Conservation (phyloP, 805 yeast species). For the Gaillardinia entomophila region DNA sequence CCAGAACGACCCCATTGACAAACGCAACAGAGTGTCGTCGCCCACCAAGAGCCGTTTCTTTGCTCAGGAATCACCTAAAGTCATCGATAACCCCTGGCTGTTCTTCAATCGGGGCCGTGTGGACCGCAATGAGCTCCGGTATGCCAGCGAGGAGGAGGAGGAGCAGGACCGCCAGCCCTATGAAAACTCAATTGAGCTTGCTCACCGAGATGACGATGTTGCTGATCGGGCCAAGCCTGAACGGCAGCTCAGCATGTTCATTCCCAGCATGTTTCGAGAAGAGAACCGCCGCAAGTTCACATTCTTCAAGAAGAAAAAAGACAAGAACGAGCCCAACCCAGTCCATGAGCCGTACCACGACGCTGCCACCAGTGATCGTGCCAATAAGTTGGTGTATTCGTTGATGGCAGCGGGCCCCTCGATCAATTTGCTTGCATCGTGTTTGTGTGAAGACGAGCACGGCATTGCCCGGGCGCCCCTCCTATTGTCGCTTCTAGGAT, state of each 20-base stretch:
- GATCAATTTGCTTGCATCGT: slow-evolving; percentile 66
- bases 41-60: not conserved
- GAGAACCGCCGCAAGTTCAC: slow-evolving; percentile 12
- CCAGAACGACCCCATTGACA: too few species aligned
- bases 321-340: slow-evolving; percentile 12
- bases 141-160: slow-evolving; percentile 24
- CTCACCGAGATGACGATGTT: too few species aligned
- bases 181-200: not conserved
- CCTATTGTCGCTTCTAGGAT: slow-evolving; percentile 64
- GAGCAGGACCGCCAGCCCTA: slow-evolving; percentile 10
- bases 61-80: slow-evolving; percentile 15
- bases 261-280: not conserved
- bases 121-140: slow-evolving; percentile 30
- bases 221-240: not conserved
- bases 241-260: not conserved
- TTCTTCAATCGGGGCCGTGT: slow-evolving; percentile 18
- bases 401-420: slow-evolving; percentile 68
- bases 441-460: slow-evolving; percentile 69
- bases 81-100: slow-evolving; percentile 26
- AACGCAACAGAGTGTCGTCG: too few species aligned
- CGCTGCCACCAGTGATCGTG: slow-evolving; percentile 30
- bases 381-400: slow-evolving; percentile 30
- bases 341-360: too few species aligned
- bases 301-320: slow-evolving; percentile 19
- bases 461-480: slow-evolving; percentile 79